Conservation (phyloP, 2,329 filamentous ascomycete genomes). For the Colletotrichum ledebouriae region DNA sequence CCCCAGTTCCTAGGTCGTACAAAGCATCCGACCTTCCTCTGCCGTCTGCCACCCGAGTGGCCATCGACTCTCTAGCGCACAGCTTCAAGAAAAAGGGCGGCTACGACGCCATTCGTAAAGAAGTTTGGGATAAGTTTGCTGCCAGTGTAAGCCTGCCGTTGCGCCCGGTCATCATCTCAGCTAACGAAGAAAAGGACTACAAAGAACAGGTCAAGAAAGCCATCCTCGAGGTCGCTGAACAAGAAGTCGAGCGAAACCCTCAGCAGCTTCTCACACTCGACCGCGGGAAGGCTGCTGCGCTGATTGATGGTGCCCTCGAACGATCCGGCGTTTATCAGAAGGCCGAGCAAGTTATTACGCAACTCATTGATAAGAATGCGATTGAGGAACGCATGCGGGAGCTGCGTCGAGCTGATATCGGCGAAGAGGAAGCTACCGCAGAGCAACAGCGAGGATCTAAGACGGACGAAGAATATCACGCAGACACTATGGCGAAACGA, state of each 20-base stretch:
- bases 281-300: constrained; percentile 78
- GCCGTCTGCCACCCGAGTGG: constrained; percentile 77
- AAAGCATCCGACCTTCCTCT: constrained; percentile 83
- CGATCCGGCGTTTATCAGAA: constrained; percentile 81
- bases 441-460: constrained; percentile 77
- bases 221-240: constrained; percentile 77
- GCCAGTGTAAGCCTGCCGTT: constrained; percentile 67
- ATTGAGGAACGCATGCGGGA: constrained; percentile 80
- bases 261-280: constrained; percentile 79
- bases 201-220: constrained; percentile 75
- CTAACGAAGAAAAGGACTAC: constrained; percentile 67
- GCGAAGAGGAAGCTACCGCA: constrained; percentile 74
- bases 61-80: constrained; percentile 82
- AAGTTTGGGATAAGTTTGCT: constrained; percentile 81
- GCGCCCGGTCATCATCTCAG: background rate
- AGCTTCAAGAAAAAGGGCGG: constrained; percentile 89
- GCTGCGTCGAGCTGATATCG: constrained; percentile 76
- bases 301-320: constrained; percentile 84
- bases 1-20: constrained; percentile 61
- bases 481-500: constrained; percentile 72
- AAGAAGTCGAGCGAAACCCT: constrained; percentile 82
- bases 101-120: constrained; percentile 82
- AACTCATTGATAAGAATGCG: constrained; percentile 75
- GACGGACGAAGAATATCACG: constrained; percentile 80
- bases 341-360: constrained; percentile 73